phyloP scores from a whole-genome alignment of 345 rosid genomes.

The Diplotaxis tenuifolia region DNA sequence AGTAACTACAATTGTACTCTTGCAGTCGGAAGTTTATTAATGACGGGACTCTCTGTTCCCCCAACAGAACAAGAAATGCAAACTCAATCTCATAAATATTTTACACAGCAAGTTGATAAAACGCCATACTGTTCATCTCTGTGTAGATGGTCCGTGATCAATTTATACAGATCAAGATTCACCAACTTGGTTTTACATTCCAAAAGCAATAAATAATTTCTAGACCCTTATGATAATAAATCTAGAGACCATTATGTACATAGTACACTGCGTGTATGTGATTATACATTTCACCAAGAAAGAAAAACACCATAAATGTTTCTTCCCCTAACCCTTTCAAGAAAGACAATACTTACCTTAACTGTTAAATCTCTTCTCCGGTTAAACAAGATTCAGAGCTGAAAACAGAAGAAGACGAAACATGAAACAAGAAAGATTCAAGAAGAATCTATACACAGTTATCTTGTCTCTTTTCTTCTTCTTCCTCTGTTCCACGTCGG shows the following conservation, averaged over 20 bases:
- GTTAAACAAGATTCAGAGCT: slow-evolving; percentile 24
- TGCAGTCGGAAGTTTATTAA: slow-evolving; percentile 20
- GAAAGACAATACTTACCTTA: slow-evolving; percentile 19
- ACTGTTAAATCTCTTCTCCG: slow-evolving; percentile 14
- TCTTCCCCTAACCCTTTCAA: slow-evolving; percentile 20
- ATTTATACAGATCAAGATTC: slow-evolving; percentile 10
- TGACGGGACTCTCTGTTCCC: slow-evolving; percentile 34
- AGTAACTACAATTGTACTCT: slow-evolving; percentile 3
- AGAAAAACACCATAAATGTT: slow-evolving; percentile 16
- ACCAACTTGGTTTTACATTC: slow-evolving; percentile 14
- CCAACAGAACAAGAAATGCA: not conserved
- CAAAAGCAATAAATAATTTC: slow-evolving; percentile 10
- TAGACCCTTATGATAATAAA: slow-evolving; percentile 8
- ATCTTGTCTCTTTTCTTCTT: slow-evolving; percentile 17
- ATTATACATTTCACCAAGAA: slow-evolving; percentile 10
- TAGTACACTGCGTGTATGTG: slow-evolving; percentile 4
- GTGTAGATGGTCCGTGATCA: slow-evolving; percentile 11
- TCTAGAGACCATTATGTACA: slow-evolving; percentile 14
- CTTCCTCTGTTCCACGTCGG: slow-evolving; percentile 32
- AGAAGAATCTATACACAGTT: slow-evolving; percentile 23
- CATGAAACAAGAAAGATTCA: slow-evolving; percentile 32
- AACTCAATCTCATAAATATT: not conserved
- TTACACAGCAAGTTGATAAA: not conserved
- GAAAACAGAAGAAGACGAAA: slow-evolving; percentile 4
- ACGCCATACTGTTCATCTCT: slow-evolving; percentile 10